Evolutionary conservation across 2,329 filamentous ascomycete species (phyloP), one percentile per base, ranked within the genome.

Genomic region (Microdochium paspali): DNA sequence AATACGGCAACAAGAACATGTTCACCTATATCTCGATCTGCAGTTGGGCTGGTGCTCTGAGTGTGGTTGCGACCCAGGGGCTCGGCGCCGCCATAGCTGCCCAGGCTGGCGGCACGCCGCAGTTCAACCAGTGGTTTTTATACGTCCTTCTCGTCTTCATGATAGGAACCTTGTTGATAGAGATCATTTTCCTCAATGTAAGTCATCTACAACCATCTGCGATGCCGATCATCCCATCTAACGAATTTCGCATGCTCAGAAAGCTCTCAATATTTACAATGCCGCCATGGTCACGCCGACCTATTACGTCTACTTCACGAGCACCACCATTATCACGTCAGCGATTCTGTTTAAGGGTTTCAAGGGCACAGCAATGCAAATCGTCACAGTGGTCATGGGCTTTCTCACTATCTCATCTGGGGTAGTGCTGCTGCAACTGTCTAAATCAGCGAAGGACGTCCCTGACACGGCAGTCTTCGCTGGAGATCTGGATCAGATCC

Each of bases 261-360:
- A 98, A 96, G 93, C 93, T 5, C 76, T 97, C 48, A 97, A 98
- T 61, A 68, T 98, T 45, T 97, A 91, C 74, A 97, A 98, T 60
- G 93, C 93, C 31, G 91, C 93, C 7, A 78, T 98, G 54, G 93
- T 98, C 50, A 98, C 93, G 0, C 93, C 93, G 1, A 98, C 93
- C 2, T 98, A 98, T 69, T 98, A 98, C 65, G 93, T 98, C 54
- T 91, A 94, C 71, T 98, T 98, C 64, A 98, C 93, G 32, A 95
- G 85, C 56, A 86, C 90, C 4, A 97, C 93, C 20, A 96, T 98
- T 54, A 80, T 97, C 56, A 94, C 90, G 5, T 96, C 91, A 0
- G 87, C 90, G 3, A 83, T 98, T 44, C 73, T 98, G 2, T 97
- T 97, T 67, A 84, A 82, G 53, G 93, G 93, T 7, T 96, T 98